phyloP scores from a whole-genome alignment of 1,139 yeast genomes.

The Lodderomyces elongisporus region DNA sequence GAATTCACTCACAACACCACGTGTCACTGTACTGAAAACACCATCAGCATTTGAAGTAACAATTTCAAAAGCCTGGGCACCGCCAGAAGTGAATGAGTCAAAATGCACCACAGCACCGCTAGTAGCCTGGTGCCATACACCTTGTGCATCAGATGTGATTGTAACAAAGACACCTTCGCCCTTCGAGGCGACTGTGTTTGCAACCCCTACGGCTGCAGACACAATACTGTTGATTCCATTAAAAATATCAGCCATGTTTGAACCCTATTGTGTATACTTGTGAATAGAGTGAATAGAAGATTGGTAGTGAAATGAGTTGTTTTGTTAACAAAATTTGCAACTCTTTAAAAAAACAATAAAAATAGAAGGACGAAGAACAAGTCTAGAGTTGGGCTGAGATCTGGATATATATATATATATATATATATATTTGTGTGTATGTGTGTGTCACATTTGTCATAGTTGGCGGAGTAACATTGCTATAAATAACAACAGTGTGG shows the following conservation, averaged over 20 bases:
- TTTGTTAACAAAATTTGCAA: no score
- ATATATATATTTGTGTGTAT: no score
- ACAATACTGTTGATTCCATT: constrained; percentile 11
- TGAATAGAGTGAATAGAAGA: background rate
- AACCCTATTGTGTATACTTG: background rate
- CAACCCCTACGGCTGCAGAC: constrained; percentile 14
- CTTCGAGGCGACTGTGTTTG: constrained; percentile 11
- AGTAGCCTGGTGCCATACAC: constrained; percentile 11
- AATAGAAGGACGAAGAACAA: no score
- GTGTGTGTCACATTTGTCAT: no score
- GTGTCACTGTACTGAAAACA: constrained; percentile 12
- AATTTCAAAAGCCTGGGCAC: constrained; percentile 8
- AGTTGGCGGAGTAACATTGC: no score
- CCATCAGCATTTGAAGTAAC: constrained; percentile 15
- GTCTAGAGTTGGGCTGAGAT: no score
- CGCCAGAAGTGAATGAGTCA: constrained; percentile 10
- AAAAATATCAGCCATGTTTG: constrained; percentile 10
- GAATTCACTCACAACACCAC: constrained; percentile 16
- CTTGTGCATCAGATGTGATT: constrained; percentile 14
- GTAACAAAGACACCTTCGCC: constrained; percentile 12
- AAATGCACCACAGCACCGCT: constrained; percentile 12
- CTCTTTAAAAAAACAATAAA: no score
- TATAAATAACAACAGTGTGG: no score
- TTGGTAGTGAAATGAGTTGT: no score
- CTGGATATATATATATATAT: no score